Evolutionary conservation across 768 basidiomycete species (phyloP).

Genomic region (Mycena galopus): DNA sequence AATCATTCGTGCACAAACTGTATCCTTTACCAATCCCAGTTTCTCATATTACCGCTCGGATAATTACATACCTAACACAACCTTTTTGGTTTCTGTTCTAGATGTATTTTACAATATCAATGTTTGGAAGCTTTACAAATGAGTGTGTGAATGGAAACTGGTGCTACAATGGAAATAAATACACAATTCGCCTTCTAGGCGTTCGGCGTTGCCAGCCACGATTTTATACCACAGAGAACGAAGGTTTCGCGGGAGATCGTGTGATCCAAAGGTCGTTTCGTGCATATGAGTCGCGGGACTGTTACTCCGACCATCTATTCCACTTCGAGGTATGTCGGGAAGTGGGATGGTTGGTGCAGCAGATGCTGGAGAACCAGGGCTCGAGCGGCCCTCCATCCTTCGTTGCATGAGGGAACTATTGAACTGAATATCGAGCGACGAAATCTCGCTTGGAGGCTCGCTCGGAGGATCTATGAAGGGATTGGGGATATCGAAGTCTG

Average conservation of each 20-base stretch:
- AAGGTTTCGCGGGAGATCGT: constrained; percentile 21
- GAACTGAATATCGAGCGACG: constrained; percentile 13
- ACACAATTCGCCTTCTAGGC: constrained; percentile 18
- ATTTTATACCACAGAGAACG: constrained; percentile 23
- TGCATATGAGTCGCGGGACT: constrained; percentile 6
- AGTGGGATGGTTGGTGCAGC: constrained; percentile 30
- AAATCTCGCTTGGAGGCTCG: background rate
- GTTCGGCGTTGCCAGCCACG: background rate
- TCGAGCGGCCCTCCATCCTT: constrained; percentile 30
- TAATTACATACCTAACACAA: constrained; percentile 36
- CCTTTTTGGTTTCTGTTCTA: constrained; percentile 25
- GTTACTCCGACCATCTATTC: constrained; percentile 18
- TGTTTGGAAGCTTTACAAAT: constrained; percentile 28
- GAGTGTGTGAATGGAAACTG: constrained; percentile 12
- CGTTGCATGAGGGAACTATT: constrained; percentile 32
- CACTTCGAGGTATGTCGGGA: constrained; percentile 19
- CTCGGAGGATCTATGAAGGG: constrained; percentile 26
- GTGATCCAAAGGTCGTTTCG: constrained; percentile 32
- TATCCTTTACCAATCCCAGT: constrained; percentile 33
- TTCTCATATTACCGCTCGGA: constrained; percentile 26
- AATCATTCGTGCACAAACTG: constrained; percentile 31
- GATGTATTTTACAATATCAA: constrained; percentile 37
- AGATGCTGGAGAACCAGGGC: background rate
- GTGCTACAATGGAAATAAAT: constrained; percentile 12
- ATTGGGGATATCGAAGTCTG: constrained; percentile 8